A percentile compares a stretch with the other conserved stretches of the same genome.
These are phyloP conservation scores for Gaertneriomyces semiglobifer DNA, from an alignment of 192 early-diverging fungal species.

Conservation along the genomic window DNA sequence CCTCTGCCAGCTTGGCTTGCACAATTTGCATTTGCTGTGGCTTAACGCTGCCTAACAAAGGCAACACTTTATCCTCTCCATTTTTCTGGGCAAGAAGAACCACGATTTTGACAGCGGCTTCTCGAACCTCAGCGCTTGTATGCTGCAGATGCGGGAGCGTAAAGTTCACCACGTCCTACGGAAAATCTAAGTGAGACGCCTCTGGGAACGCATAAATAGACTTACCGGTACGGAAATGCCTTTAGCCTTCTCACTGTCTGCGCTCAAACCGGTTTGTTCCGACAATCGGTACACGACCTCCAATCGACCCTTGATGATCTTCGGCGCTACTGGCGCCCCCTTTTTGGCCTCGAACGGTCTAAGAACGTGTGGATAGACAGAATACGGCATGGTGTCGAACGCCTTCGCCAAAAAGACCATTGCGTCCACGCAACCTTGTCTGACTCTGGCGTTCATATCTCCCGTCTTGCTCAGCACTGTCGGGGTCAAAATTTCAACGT, in stretches of 20 bases:
- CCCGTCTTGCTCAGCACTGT: slow-evolving; percentile 49
- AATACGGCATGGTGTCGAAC: slow-evolving; percentile 45
- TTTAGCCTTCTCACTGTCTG: background rate
- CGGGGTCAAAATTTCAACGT: slow-evolving; percentile 48
- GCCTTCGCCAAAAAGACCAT: slow-evolving; percentile 51
- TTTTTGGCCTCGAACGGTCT: slow-evolving; percentile 39
- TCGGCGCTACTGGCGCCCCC: slow-evolving; percentile 36
- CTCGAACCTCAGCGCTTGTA: slow-evolving; percentile 59
- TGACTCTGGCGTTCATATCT: slow-evolving; percentile 58
- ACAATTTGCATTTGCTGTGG: slow-evolving; percentile 18
- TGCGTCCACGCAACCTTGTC: slow-evolving; percentile 43
- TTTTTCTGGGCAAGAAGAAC: slow-evolving; percentile 36
- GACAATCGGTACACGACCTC: slow-evolving; percentile 48
- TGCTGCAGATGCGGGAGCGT: slow-evolving; percentile 54
- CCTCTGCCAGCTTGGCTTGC: slow-evolving; percentile 11
- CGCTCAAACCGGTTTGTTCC: slow-evolving; percentile 43
- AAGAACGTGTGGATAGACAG: slow-evolving; percentile 52
- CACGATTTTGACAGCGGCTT: slow-evolving; percentile 53
- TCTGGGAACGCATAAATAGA: slow-evolving; percentile 22
- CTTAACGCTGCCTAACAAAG: slow-evolving; percentile 11
- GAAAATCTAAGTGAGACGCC: slow-evolving; percentile 14
- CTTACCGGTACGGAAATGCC: background rate
- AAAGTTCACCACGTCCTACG: slow-evolving; percentile 53
- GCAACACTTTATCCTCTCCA: slow-evolving; percentile 8
- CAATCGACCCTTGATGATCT: slow-evolving; percentile 54